phyloP scores from a whole-genome alignment of 768 basidiomycete species.

The Sarcodon aspratus region DNA sequence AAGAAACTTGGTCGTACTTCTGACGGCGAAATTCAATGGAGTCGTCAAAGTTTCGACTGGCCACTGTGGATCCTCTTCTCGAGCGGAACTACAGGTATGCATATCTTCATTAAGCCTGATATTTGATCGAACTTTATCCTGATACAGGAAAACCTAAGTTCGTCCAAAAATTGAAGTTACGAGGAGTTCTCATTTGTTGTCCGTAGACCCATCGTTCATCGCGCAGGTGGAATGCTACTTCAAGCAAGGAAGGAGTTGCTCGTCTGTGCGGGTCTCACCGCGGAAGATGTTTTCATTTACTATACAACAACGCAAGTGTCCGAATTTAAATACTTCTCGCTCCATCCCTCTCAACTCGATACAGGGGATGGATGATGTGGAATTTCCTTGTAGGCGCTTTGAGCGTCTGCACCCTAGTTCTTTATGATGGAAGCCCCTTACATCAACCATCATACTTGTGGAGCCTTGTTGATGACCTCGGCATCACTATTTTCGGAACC shows the following conservation, averaged over 20 bases:
- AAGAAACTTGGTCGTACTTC: slow-evolving; percentile 34
- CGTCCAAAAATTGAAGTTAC: background rate
- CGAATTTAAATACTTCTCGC: background rate
- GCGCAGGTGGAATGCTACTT: slow-evolving; percentile 68
- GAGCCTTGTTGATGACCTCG: slow-evolving; percentile 54
- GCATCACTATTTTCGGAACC: slow-evolving; percentile 73
- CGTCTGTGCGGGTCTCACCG: slow-evolving; percentile 53
- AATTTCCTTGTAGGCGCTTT: slow-evolving; percentile 68
- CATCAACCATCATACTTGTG: slow-evolving; percentile 55
- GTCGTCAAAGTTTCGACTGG: slow-evolving; percentile 51
- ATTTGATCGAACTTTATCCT: background rate
- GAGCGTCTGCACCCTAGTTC: slow-evolving; percentile 51
- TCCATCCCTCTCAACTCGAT: background rate
- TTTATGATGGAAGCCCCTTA: slow-evolving; percentile 77
- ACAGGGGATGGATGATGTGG: slow-evolving; percentile 88
- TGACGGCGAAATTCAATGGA: slow-evolving; percentile 54
- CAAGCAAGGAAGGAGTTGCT: slow-evolving; percentile 62
- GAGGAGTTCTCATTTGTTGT: background rate
- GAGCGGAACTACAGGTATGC: slow-evolving; percentile 67
- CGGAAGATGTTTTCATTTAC: slow-evolving; percentile 70
- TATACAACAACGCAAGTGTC: slow-evolving; percentile 65
- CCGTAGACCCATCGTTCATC: slow-evolving; percentile 64
- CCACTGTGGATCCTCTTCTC: slow-evolving; percentile 86
- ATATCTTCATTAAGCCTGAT: background rate
- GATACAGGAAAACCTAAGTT: slow-evolving; percentile 40